These are phyloP conservation scores for Vitis cinerea DNA, from an alignment of 164 flowering plant genomes.

Conservation along the genomic window DNA sequence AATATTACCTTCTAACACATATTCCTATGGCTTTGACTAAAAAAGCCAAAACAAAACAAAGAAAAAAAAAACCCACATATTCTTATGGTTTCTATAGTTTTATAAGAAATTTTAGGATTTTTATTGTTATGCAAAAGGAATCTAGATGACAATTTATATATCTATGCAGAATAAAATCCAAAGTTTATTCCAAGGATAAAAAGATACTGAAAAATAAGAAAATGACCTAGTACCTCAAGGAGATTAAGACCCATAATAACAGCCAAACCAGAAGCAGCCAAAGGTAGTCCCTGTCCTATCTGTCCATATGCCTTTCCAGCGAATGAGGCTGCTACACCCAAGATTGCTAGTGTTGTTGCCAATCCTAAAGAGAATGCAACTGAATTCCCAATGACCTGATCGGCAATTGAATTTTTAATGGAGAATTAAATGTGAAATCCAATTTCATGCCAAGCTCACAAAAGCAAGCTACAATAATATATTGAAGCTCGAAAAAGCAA, in stretches of 20 bases:
- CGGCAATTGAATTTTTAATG: not conserved
- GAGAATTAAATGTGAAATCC: not conserved
- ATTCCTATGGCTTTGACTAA: too few relatives aligned
- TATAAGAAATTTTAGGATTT: too few relatives aligned
- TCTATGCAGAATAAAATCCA: too few relatives aligned
- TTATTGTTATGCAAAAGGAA: too few relatives aligned
- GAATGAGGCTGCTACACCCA: slow-evolving; percentile 88
- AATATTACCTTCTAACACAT: too few relatives aligned
- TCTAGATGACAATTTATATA: too few relatives aligned
- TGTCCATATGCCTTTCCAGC: slow-evolving; percentile 99
- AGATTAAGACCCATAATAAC: slow-evolving; percentile 92
- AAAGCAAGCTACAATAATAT: too few relatives aligned
- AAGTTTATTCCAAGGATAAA: too few relatives aligned
- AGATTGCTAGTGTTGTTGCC: slow-evolving; percentile 89
- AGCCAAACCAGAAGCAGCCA: slow-evolving; percentile 94
- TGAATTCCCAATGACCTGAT: slow-evolving; percentile 73
- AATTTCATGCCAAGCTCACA: not conserved
- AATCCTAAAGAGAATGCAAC: slow-evolving; percentile 89
- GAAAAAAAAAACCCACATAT: too few relatives aligned
- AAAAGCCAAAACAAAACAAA: too few relatives aligned
- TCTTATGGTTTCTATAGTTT: too few relatives aligned
- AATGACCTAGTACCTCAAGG: slow-evolving; percentile 57
- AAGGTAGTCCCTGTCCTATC: slow-evolving; percentile 89
- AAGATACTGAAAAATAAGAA: not conserved
- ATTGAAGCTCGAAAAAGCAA: too few relatives aligned